Evolutionary conservation across 1,139 yeast genomes (phyloP).

Genomic region (Saccharomyces uvarum): DNA sequence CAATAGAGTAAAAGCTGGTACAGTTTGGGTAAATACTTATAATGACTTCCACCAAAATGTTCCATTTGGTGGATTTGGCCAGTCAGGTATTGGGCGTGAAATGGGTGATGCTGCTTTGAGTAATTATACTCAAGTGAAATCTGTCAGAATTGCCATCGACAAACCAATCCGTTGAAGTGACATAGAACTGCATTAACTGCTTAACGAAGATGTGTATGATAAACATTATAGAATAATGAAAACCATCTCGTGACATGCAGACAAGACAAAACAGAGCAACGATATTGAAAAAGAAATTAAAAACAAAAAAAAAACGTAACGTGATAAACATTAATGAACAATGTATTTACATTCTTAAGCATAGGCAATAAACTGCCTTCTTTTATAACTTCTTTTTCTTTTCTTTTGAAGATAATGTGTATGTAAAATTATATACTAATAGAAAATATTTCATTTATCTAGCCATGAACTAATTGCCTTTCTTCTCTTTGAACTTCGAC

Average conservation of each 20-base stretch:
- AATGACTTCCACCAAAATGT: slow-evolving; percentile 55
- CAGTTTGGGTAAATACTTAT: slow-evolving; percentile 50
- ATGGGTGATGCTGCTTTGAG: slow-evolving; percentile 63
- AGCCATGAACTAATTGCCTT: background rate
- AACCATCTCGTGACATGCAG: background rate
- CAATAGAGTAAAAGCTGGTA: slow-evolving; percentile 60
- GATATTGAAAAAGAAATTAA: slow-evolving; percentile 10
- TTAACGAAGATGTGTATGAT: background rate
- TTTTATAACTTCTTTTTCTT: background rate
- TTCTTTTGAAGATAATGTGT: background rate
- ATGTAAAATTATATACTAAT: background rate
- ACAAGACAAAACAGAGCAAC: background rate
- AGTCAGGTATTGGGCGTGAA: slow-evolving; percentile 68
- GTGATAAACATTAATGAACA: slow-evolving; percentile 15
- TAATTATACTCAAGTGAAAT: slow-evolving; percentile 57
- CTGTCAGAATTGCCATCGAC: slow-evolving; percentile 37
- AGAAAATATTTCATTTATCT: background rate
- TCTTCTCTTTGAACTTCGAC: background rate
- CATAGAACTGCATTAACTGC: background rate
- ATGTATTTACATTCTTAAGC: slow-evolving; percentile 13
- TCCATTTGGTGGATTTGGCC: slow-evolving; percentile 56
- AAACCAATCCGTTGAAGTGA: slow-evolving; percentile 12
- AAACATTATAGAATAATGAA: slow-evolving; percentile 1
- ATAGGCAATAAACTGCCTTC: background rate
- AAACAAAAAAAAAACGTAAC: slow-evolving; percentile 5